Percentiles rank a stretch among this genome's conserved stretches.
Conservation (phyloP, 2,329 filamentous ascomycete genomes). For the Helicocarpus griseus region DNA sequence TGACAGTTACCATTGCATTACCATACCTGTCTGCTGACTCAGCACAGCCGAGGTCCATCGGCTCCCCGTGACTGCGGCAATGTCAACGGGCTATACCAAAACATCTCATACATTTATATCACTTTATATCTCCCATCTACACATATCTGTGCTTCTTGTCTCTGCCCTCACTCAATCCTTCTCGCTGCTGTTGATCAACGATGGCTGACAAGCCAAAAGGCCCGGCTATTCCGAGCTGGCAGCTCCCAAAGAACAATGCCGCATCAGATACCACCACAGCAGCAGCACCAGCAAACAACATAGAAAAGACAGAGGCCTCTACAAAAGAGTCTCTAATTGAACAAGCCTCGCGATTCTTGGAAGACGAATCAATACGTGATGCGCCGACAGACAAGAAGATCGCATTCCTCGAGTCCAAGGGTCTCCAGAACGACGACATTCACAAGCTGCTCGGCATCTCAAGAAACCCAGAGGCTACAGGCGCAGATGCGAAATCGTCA, state of each 20-base stretch:
- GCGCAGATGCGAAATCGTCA: conserved; percentile 9
- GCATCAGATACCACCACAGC: conserved; percentile 28
- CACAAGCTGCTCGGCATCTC: conserved; percentile 49
- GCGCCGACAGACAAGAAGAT: conserved; percentile 63
- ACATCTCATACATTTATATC: background rate
- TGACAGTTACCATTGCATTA: background rate
- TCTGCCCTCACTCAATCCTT: no score
- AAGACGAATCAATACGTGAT: conserved; percentile 61
- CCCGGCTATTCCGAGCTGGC: conserved; percentile 32
- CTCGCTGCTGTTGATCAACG: background rate
- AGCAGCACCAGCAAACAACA: conserved; percentile 5
- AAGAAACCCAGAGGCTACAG: conserved; percentile 22
- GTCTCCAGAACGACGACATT: conserved; percentile 58
- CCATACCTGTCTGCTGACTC: background rate
- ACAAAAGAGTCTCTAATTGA: conserved; percentile 39
- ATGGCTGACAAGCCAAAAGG: conserved; percentile 26
- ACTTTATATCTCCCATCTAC: no score
- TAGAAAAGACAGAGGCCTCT: conserved; percentile 13
- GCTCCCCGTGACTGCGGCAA: background rate
- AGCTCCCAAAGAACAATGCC: conserved; percentile 15
- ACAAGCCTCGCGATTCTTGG: conserved; percentile 65
- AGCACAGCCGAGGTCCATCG: conserved; percentile 2
- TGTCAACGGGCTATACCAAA: background rate
- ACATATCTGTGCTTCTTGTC: no score
- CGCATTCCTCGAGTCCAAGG: conserved; percentile 69